Evolutionary conservation across 164 flowering plant genomes (phyloP), one percentile per base, ranked within the genome.

Genomic region (Umbellularia californica): DNA sequence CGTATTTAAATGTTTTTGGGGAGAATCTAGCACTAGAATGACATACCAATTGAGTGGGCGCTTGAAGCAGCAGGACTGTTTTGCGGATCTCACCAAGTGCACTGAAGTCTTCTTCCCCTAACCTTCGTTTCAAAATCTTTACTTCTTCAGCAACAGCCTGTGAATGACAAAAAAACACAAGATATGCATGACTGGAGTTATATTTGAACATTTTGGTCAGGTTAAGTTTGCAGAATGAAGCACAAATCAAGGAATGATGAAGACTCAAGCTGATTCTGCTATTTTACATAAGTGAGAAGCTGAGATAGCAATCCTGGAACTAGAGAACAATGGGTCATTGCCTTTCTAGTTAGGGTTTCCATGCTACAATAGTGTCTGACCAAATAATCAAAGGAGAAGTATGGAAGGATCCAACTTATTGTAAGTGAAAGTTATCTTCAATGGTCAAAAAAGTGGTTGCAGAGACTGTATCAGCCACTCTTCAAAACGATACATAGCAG

Each of bases 31-130:
- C 47, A 63, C 41, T 13, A 72, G 27, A 73, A 74, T 55, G 74
- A 71, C 83, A 58, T 88, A 95, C 99, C 98, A 95, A 75, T 72
- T 86, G 85, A 19, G 87, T 67, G 77, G 98, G 96, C 60, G 95
- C 92, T 52, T 75, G 80, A 82, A 93, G 88, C 78, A 86, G 82
- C 81, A 95, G 81, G 78, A 95, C 94, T 60, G 95, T 86, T 74
- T 80, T 79, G 11, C 99, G 94, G 78, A 92, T 93, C 77, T 92
- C 90, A 74, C 78, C 82, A 22, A 95, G 97, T 60, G 77, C 84
- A 79, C 76, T 70, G 69, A 85, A 78, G 5, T 92, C 86, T 79
- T 89, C 98, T 64, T 65, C 82, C 24, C 76, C 84, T 75, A 95
- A 79, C 71, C 78, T 88, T 74, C 81, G 79, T 85, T 92, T 92